Percentiles rank a stretch among this genome's conserved stretches.
These are phyloP conservation scores for Poa pratensis DNA, from an alignment of 176 grass and related monocot species.

Conservation along the genomic window DNA sequence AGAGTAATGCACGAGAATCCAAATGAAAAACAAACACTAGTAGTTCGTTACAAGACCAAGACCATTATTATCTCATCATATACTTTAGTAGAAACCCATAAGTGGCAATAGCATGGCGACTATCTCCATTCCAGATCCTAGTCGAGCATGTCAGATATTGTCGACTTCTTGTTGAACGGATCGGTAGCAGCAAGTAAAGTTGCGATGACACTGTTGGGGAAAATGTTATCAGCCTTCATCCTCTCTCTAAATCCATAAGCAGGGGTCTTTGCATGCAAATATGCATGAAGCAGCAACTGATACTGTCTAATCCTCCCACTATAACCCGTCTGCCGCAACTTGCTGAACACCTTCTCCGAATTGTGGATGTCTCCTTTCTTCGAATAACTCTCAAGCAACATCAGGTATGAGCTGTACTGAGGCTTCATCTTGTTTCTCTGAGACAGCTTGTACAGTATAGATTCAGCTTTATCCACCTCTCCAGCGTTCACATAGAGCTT, in stretches of 20 bases:
- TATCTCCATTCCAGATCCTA: slow-evolving; percentile 32
- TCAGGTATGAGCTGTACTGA: slow-evolving; percentile 54
- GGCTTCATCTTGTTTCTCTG: slow-evolving; percentile 48
- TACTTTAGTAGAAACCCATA: slow-evolving; percentile 42
- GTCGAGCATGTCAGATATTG: slow-evolving; percentile 64
- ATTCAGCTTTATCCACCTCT: slow-evolving; percentile 66
- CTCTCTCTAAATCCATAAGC: slow-evolving; percentile 85
- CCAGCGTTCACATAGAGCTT: slow-evolving; percentile 59
- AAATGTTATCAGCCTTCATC: slow-evolving; percentile 86
- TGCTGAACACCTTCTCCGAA: slow-evolving; percentile 71
- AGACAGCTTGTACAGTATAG: slow-evolving; percentile 55
- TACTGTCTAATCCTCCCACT: slow-evolving; percentile 67
- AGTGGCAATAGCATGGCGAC: slow-evolving; percentile 39
- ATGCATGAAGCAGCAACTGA: slow-evolving; percentile 71
- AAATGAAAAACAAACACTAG: slow-evolving; percentile 34
- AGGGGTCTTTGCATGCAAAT: slow-evolving; percentile 63
- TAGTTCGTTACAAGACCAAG: slow-evolving; percentile 43
- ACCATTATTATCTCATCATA: slow-evolving; percentile 49
- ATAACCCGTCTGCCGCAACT: slow-evolving; percentile 60
- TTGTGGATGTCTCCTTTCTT: slow-evolving; percentile 69
- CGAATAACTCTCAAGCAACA: slow-evolving; percentile 62
- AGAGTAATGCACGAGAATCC: neutral
- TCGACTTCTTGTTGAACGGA: slow-evolving; percentile 57
- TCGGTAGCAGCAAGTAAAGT: slow-evolving; percentile 57
- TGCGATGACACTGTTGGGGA: slow-evolving; percentile 52